Evolutionary conservation across 2,329 filamentous ascomycete genomes (phyloP), one percentile per base, ranked within the genome.

Genomic region (Colletotrichum orbiculare): DNA sequence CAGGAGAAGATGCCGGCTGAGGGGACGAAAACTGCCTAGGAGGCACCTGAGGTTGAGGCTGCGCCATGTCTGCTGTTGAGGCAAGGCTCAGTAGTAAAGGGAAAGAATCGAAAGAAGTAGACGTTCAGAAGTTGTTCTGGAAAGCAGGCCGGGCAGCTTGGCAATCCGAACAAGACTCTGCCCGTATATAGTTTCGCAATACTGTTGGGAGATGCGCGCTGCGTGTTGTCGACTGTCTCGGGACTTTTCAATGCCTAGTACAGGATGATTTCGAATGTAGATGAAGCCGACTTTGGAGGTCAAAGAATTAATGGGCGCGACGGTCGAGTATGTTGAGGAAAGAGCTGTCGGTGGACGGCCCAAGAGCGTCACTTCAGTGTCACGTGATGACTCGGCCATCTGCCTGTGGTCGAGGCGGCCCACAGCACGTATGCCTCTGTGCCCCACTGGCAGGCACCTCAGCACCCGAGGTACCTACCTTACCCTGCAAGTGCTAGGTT

Each of bases 21-120:
- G 86, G 84, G 69, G 88, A 88, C 67, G 89, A 90, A 76, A 87
- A 92, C 58, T 83, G 79, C 69, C 84, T 83, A 60, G 84, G 82
- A 55, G 84, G 79, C 69, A 76, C 75, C 76, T 78, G 76, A n/a
- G 81, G 78, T 69, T 88, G 86, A 55, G 86, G 85, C 74, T 90
- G 87, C 72, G 87, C 86, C 87, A 90, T 87, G 69, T 69, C 69
- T 57, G 38, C 59, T 13, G 59, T 13, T 35, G 38, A 54, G 8
- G 48, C 41, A 55, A 38, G 49, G 35, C 8, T n/a, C 37, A 53
- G 58, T 52, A 46, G 52, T 17, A 57, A 39, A 62, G 58, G 67
- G 53, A 38, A 60, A 45, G 35, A 39, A 55, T 54, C 58, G 49
- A 60, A 35, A 65, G 60, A 60, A 62, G 60, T 54, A 42, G 17